Base-by-base conservation (phyloP, 345 rosid genomes). In the Syzygium jambos region DNA sequence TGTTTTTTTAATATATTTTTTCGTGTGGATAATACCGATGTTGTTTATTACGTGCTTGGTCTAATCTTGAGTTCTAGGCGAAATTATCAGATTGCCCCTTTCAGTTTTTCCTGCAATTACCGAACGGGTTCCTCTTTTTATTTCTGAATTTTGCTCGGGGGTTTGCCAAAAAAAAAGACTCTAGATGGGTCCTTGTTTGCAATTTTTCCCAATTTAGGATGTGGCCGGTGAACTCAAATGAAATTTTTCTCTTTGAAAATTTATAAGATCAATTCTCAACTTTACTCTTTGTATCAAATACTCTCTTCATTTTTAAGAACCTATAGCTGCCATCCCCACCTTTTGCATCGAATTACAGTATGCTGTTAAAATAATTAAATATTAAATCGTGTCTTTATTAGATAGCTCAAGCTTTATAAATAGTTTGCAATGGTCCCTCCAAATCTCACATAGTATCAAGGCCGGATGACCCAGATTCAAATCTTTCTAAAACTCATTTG, bases 241-340 rank as follows among this genome's bases (percentile, higher is more conserved):
- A 8, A 65, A 65, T 15, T 7, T 65, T 65, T 3, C 41, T 1
- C 1, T 15, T 65, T 16, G 11, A 29, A 30, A 65, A 15, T 7
- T 30, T 15, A 30, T 30, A 7, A 3, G 4, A 16, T 65, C 7
- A 1, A 0, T 17, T 4, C 10, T 34, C 13, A 4, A 17, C 46
- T 34, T 68, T 17, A 68, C 6, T 30, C 5, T 57, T n/a, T n/a
- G n/a, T n/a, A n/a, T n/a, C n/a, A n/a, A n/a, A n/a, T n/a, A n/a
- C n/a, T n/a, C n/a, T n/a, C n/a, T n/a, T n/a, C n/a, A n/a, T n/a
- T n/a, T n/a, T 59, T 27, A 25, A 25, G 12, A 59, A 11, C 23
- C 11, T 11, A 27, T 0, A 59, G 12, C 13, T 59, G 27, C 21
- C 2, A 11, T 59, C 14, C 30, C 5, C 34, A n/a, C 4, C 13